Evolutionary conservation across 208 protist species (phyloP).

Genomic region (Herpetomonas samuelpessoai): DNA sequence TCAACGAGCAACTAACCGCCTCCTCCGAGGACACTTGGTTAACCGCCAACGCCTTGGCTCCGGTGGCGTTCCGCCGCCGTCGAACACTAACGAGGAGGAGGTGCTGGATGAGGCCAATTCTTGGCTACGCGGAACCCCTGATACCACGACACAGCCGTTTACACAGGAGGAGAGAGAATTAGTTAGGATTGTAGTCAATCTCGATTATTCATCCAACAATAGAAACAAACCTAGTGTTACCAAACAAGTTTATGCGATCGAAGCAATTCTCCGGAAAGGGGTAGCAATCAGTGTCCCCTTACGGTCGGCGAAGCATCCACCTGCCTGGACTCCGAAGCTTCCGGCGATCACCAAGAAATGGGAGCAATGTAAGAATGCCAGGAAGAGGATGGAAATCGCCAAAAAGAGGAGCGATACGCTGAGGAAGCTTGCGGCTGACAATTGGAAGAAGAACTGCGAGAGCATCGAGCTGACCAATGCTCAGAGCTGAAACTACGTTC

Average conservation of each 20-base stretch:
- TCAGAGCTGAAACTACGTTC: constrained; percentile 7
- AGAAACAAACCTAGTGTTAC: neutral
- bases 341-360: neutral
- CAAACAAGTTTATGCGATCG: no score
- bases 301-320: neutral
- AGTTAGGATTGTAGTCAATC: neutral
- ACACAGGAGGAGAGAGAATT: neutral
- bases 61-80: no score
- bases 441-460: neutral
- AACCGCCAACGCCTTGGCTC: no score
- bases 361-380: neutral
- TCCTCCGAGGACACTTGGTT: no score
- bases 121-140: neutral
- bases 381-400: neutral
- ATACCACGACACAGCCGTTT: neutral
- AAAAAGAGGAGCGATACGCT: neutral
- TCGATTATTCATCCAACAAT: neutral
- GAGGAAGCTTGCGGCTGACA: neutral
- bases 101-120: no score
- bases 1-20: no score
- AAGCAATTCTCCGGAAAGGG: no score
- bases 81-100: no score
- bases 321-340: constrained; percentile 17
- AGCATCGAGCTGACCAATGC: neutral
- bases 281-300: no score